phyloP scores from a whole-genome alignment of 2,329 filamentous ascomycete genomes.

The Ceratocystis diversiconidia region DNA sequence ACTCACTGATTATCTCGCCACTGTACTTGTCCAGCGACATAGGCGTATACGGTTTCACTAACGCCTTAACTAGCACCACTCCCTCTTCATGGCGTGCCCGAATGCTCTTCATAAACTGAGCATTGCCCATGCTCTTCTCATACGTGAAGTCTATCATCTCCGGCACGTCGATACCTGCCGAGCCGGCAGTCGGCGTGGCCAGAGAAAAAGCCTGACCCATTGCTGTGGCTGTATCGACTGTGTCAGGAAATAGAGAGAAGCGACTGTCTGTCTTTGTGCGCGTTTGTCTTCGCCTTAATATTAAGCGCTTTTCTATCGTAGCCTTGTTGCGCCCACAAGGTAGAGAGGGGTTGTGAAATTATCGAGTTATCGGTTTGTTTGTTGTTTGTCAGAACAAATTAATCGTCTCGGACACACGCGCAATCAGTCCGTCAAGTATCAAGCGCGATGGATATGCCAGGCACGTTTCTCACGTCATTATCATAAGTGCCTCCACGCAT shows the following conservation, averaged over 20 bases:
- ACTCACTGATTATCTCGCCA: constrained; percentile 57
- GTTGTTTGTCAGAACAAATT: too few relatives aligned
- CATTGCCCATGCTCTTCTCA: constrained; percentile 81
- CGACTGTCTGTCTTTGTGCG: constrained; percentile 18
- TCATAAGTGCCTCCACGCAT: background rate
- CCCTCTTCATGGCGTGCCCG: constrained; percentile 81
- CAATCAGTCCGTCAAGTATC: background rate
- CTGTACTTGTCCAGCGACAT: constrained; percentile 71
- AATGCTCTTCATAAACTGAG: constrained; percentile 93
- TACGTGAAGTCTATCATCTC: constrained; percentile 84
- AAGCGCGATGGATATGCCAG: background rate
- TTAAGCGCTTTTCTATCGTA: too few relatives aligned
- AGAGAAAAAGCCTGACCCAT: constrained; percentile 98
- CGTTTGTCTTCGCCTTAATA: background rate
- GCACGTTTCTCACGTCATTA: background rate
- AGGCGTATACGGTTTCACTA: constrained; percentile 78
- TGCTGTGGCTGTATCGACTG: constrained; percentile 16
- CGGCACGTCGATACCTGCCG: constrained; percentile 83
- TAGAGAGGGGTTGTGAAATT: too few relatives aligned
- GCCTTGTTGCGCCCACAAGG: too few relatives aligned
- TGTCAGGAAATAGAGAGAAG: background rate
- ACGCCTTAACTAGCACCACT: constrained; percentile 82
- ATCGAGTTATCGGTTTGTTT: too few relatives aligned
- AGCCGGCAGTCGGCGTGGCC: constrained; percentile 78
- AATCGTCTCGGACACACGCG: background rate